Percentiles rank a stretch among this genome's conserved stretches.
These are phyloP conservation scores for Pseudofabraea citricarpa DNA, from an alignment of 2,329 filamentous ascomycete species.

Conservation along the genomic window DNA sequence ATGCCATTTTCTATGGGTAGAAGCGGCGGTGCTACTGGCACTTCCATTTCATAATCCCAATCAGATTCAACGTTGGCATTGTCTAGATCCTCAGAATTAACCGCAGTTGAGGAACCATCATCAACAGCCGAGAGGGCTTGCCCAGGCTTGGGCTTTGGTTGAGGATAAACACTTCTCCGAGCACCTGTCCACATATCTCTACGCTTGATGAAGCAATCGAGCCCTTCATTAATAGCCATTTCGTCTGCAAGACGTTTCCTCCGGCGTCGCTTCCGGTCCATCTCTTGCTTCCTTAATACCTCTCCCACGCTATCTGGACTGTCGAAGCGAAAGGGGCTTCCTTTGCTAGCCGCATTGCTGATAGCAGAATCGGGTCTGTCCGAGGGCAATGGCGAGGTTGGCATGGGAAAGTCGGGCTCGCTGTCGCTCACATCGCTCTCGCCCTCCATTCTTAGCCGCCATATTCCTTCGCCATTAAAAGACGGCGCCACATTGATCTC, in stretches of 20 bases:
- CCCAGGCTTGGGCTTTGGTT: conserved; percentile 28
- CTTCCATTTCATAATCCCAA: conserved; percentile 21
- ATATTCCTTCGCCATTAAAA: conserved; percentile 9
- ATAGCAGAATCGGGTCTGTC: conserved; percentile 1
- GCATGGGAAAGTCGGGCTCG: conserved; percentile 9
- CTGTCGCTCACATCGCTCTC: conserved; percentile 22
- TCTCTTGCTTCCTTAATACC: conserved; percentile 12
- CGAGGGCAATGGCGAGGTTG: background rate
- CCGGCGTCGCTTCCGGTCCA: conserved; percentile 34
- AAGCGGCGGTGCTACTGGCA: conserved; percentile 70
- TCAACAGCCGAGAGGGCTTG: conserved; percentile 38
- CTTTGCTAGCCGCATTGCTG: conserved; percentile 8
- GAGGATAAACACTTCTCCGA: conserved; percentile 38
- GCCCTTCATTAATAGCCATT: conserved; percentile 72
- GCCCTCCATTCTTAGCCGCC: conserved; percentile 30
- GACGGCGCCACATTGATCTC: conserved; percentile 2
- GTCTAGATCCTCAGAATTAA: conserved; percentile 16
- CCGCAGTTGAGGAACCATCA: conserved; percentile 24
- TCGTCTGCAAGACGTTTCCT: conserved; percentile 54
- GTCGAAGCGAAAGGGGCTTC: conserved; percentile 32
- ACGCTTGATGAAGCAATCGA: conserved; percentile 73
- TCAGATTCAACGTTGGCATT: conserved; percentile 7
- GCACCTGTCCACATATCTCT: conserved; percentile 86
- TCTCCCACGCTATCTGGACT: conserved; percentile 33
- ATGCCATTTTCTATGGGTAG: conserved; percentile 71